Base-by-base conservation (phyloP, 441 rosid species). In the Adansonia madagascariensis region DNA sequence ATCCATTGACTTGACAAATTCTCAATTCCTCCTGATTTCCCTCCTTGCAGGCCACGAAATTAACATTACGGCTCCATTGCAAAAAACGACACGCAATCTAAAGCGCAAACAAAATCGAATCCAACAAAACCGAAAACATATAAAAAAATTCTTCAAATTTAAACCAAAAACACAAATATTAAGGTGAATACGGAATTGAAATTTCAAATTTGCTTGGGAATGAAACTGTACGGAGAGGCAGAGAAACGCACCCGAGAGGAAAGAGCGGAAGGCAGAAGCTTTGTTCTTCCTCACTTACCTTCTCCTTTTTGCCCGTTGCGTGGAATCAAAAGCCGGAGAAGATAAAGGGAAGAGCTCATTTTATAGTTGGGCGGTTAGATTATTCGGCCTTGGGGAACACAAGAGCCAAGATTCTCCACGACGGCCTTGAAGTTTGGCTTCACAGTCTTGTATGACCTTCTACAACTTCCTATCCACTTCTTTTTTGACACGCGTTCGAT, bases 401-500 rank as follows among this genome's bases (percentile, higher is more conserved):
- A 24, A 1, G 27, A 24, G 27, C 79, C 80, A 0, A 20, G 27
- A 35, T 64, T 59, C 49, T 31, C 8, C n/a, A 15, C 56, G 67
- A 57, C 46, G 4, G 12, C 27, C 27, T 24, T 24, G 27, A 24
- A 24, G 27, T 24, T 24, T 24, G 12, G 41, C 5, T 8, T 76
- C 44, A 6, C 12, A 5, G 52, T 69, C 46, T 76, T 85, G 85
- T 39, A 67, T 52, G 78, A 69, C 84, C 59, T 87, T 90, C 92
- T 80, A 80, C 91, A 91, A 85, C 18, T n/a, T 62, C 22, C 81
- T 1, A 2, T 8, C 88, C 89, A 86, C 75, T 84, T 2, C 49
- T 3, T 8, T 73, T 71, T 0, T 18, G 78, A 52, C 91, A 86
- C 92, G 90, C 88, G 77, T 74, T 10, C 0, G 22, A 56, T 10